phyloP scores from a whole-genome alignment of 257 asterid species.

The Coffea canephora region DNA sequence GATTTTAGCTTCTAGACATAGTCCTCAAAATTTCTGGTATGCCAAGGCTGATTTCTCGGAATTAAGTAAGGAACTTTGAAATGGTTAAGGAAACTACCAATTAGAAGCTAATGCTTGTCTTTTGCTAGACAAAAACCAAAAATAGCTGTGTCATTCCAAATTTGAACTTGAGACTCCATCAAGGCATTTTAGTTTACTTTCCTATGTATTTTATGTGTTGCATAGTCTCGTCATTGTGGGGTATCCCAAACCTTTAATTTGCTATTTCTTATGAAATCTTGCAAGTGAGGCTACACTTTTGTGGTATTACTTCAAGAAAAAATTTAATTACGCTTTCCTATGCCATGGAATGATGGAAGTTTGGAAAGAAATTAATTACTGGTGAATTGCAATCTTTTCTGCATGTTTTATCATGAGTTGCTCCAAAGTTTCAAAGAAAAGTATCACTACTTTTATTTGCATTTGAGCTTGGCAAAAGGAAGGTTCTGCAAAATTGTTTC shows the following conservation, averaged over 20 bases:
- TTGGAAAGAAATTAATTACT: neutral
- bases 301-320: neutral
- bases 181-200: no score
- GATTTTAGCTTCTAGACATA: conserved; percentile 82
- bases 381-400: neutral
- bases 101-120: no score
- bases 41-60: conserved; percentile 11
- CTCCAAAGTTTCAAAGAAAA: no score
- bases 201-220: no score
- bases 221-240: neutral
- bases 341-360: neutral
- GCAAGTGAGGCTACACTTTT: neutral
- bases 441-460: no score
- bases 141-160: no score
- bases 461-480: neutral
- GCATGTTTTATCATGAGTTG: no score
- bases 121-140: no score
- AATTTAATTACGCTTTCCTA: neutral
- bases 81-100: neutral
- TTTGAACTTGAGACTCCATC: neutral
- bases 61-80: neutral
- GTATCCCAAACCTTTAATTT: neutral
- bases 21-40: conserved; percentile 97
- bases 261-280: neutral
- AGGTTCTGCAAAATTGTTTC: neutral